phyloP scores from a whole-genome alignment of 2,329 filamentous ascomycete genomes.

The Aulographum hederae region DNA sequence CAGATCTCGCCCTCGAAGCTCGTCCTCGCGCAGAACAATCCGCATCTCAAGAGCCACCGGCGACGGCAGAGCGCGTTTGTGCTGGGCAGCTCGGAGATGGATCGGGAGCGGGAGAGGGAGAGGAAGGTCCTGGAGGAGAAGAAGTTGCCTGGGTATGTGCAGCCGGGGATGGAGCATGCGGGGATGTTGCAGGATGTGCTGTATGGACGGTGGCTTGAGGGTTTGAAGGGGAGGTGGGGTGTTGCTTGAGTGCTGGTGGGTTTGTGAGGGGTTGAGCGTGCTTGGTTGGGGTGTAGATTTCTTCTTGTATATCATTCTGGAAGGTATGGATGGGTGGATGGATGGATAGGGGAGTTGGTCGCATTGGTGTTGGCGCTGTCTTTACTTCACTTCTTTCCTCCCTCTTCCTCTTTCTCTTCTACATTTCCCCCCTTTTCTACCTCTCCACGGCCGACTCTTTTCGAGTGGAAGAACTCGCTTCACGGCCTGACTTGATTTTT shows the following conservation, averaged over 20 bases:
- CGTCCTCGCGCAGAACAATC: constrained; percentile 63
- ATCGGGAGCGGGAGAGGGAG: constrained; percentile 26
- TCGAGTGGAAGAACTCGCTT: no score
- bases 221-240: constrained; percentile 39
- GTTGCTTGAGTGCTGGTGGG: constrained; percentile 7
- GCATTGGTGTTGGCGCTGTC: no score
- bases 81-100: constrained; percentile 17
- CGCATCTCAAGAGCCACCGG: constrained; percentile 63
- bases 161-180: constrained; percentile 77
- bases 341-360: no score
- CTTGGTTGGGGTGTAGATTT: no score
- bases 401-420: no score
- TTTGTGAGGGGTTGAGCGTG: no score
- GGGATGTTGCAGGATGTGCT: constrained; percentile 79
- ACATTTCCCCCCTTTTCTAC: no score
- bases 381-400: no score
- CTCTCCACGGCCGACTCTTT: no score
- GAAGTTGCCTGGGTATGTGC: constrained; percentile 37
- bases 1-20: constrained; percentile 36
- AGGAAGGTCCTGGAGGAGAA: constrained; percentile 20
- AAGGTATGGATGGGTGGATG: no score
- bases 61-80: constrained; percentile 27
- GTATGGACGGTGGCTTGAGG: constrained; percentile 79
- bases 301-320: no score
- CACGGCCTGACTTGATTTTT: no score